Conservation (phyloP, 1,284 basidiomycete genomes). For the Boletus smithii region DNA sequence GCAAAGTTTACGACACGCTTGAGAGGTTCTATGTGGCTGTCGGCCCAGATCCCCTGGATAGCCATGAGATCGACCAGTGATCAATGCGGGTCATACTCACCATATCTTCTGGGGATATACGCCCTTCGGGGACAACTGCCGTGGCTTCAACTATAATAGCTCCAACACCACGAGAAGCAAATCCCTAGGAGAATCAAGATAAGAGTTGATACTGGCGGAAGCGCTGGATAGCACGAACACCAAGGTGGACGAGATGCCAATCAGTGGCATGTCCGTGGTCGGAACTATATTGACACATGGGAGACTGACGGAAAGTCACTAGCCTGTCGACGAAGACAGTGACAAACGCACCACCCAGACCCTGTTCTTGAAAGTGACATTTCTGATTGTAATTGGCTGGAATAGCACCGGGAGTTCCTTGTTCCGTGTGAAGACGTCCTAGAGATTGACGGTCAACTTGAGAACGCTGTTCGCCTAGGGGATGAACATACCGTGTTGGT, state of each 20-base stretch:
- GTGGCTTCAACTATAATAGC: constrained; percentile 69
- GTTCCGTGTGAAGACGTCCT: constrained; percentile 46
- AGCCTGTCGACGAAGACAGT: not conserved
- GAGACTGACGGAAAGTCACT: constrained; percentile 43
- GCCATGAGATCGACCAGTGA: constrained; percentile 6
- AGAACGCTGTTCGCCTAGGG: not conserved
- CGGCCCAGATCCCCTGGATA: constrained; percentile 60
- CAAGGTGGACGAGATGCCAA: constrained; percentile 78
- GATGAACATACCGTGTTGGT: constrained; percentile 33
- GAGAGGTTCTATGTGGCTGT: constrained; percentile 52
- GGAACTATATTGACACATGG: constrained; percentile 78
- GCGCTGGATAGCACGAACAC: constrained; percentile 37
- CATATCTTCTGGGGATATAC: constrained; percentile 67
- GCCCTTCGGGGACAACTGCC: constrained; percentile 72
- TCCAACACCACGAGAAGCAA: constrained; percentile 58
- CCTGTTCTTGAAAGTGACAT: constrained; percentile 68
- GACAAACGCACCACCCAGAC: constrained; percentile 51
- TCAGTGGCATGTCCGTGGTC: constrained; percentile 71
- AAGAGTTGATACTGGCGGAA: not conserved
- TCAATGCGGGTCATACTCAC: constrained; percentile 25
- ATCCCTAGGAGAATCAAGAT: constrained; percentile 39
- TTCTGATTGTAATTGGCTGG: constrained; percentile 61
- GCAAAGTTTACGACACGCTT: constrained; percentile 57
- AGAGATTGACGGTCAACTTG: not conserved
- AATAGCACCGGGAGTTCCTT: constrained; percentile 58